Evolutionary conservation across 148 eudicot species (phyloP).

Genomic region (Chenopodium berlandieri): DNA sequence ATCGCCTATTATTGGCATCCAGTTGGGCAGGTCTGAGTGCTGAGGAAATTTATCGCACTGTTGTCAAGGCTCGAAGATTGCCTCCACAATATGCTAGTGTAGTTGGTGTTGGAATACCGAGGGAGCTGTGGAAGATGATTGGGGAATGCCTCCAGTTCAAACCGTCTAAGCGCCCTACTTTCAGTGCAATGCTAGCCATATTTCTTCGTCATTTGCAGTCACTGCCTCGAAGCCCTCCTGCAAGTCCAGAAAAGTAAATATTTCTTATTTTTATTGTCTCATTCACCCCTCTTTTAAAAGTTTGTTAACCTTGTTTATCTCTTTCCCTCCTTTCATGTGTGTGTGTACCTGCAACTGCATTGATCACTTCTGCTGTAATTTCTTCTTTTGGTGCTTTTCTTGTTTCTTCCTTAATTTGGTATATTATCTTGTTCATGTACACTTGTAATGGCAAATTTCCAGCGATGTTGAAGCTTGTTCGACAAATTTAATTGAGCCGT

Average conservation of each 20-base stretch:
- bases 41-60: conserved; percentile 89
- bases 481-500: conserved; percentile 49
- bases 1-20: conserved; percentile 33
- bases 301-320: background rate
- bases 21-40: conserved; percentile 94
- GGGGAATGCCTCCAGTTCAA: conserved; percentile 93
- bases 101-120: conserved; percentile 95
- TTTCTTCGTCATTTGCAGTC: conserved; percentile 89
- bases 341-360: background rate
- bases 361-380: background rate
- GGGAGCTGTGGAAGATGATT: conserved; percentile 97
- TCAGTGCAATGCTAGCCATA: conserved; percentile 79
- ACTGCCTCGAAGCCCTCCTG: conserved; percentile 86
- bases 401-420: conserved; percentile 1
- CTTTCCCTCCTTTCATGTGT: background rate
- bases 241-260: conserved; percentile 79
- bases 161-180: conserved; percentile 82
- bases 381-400: background rate
- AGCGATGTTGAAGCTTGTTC: conserved; percentile 53
- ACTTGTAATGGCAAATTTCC: conserved; percentile 22
- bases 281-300: background rate
- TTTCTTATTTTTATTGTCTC: conserved; percentile 2
- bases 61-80: conserved; percentile 75
- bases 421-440: conserved; percentile 8
- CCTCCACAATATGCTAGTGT: conserved; percentile 99